phyloP scores from a whole-genome alignment of 176 grass and related monocot species.

The Microstegium vimineum region DNA sequence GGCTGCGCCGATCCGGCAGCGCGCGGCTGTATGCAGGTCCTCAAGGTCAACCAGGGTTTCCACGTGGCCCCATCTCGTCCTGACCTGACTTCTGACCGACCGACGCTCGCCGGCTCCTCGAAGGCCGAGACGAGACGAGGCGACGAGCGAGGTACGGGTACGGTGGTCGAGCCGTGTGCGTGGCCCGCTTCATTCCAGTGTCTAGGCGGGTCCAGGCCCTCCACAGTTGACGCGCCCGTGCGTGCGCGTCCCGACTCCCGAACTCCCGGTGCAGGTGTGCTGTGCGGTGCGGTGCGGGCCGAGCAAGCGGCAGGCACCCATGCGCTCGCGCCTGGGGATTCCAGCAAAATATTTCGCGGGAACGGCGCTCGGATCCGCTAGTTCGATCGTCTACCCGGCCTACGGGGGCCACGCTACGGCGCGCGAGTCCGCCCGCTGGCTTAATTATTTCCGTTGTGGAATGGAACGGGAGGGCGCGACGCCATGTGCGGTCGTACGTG shows the following conservation, averaged over 20 bases:
- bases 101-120: background rate
- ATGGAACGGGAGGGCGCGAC: background rate
- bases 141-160: too few species aligned
- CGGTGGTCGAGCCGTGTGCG: too few species aligned
- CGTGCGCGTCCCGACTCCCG: background rate
- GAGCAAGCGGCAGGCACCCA: background rate
- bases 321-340: conserved; percentile 24
- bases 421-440: background rate
- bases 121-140: conserved; percentile 16
- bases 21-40: too few species aligned
- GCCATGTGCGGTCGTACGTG: too few species aligned
- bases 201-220: too few species aligned
- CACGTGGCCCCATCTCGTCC: background rate
- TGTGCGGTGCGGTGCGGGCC: background rate
- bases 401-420: background rate
- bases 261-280: too few species aligned
- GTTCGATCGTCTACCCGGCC: background rate
- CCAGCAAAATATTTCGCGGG: conserved; percentile 49
- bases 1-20: background rate
- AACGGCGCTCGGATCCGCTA: conserved; percentile 38
- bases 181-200: too few species aligned
- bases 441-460: conserved; percentile 14
- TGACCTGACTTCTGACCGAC: background rate
- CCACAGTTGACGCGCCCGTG: conserved; percentile 7
- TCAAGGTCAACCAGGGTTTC: conserved; percentile 17